Base-by-base conservation (phyloP, 108 stramenopile species). In the Bacterosira constricta region DNA sequence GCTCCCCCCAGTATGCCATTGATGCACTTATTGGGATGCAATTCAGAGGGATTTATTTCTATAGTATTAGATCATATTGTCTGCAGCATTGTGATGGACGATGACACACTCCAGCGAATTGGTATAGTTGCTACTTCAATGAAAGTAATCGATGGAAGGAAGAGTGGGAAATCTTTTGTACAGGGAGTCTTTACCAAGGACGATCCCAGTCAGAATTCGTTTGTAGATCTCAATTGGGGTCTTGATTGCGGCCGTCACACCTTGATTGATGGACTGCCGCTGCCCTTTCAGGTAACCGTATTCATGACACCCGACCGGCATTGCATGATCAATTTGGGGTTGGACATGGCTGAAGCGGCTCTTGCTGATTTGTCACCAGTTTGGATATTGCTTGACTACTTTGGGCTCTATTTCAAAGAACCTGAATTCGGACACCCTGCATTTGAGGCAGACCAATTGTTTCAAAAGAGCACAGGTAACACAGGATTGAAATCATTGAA, bases 241-340 rank as follows among this genome's bases (percentile, higher is more conserved):
- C 73, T 92, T 12, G 66, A 86, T 6, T 76, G 80, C 36, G 87
- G 91, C 46, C 46, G 76, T 44, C 80, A 81, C 66, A 77, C 82
- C 13, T 63, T 82, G 35, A 46, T 71, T 46, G 63, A 68, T n/a
- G 80, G 67, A 12, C 54, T 94, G 52, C 81, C 86, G 18, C 45
- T 84, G 45, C 87, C 94, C 0, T 85, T 95, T 39, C 85, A 88
- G 63, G 58, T 73, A 17, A 75, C 89, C 26, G 77, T 93, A 63
- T 90, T 91, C 64, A 84, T 91, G 72, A 86, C 91, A 15, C 91
- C 91, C 11, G 89, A 86, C 18, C 80, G 80, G 69, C 73, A 80
- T 36, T 82, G 80, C 44, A 53, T 88, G 68, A 82, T 87, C 72
- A 96, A 93, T 80, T n/a, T 96, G 11, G 94, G 94, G 8, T 58